phyloP scores from a whole-genome alignment of 2,329 filamentous ascomycete genomes.

The Monosporascus sp. region DNA sequence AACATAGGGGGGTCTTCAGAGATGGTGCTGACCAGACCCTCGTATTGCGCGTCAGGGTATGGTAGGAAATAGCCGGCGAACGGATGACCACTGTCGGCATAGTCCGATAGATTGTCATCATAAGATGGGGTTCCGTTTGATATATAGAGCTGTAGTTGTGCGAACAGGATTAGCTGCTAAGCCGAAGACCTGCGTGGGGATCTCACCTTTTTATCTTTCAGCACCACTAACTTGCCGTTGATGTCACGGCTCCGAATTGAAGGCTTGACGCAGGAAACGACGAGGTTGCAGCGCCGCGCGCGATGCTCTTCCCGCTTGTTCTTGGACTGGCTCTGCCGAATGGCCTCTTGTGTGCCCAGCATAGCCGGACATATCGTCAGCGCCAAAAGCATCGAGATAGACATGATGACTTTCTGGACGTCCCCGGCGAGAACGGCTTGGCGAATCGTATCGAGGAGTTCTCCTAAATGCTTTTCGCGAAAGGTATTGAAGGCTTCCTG shows the following conservation, averaged over 20 bases:
- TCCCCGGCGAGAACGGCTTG: neutral
- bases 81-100: constrained; percentile 37
- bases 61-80: constrained; percentile 54
- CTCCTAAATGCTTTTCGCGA: constrained; percentile 17
- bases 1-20: constrained; percentile 43
- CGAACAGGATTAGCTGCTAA: neutral
- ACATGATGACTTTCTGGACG: constrained; percentile 28
- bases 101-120: constrained; percentile 19
- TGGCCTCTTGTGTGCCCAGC: constrained; percentile 43
- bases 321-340: constrained; percentile 43
- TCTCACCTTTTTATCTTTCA: constrained; percentile 38
- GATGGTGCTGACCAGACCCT: constrained; percentile 44
- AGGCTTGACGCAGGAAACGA: constrained; percentile 39
- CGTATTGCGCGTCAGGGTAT: constrained; percentile 46
- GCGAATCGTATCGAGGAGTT: constrained; percentile 8
- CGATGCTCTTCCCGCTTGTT: constrained; percentile 45
- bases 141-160: constrained; percentile 35
- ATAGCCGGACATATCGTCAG: constrained; percentile 37
- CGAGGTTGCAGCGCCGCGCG: constrained; percentile 41
- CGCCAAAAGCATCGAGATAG: constrained; percentile 36
- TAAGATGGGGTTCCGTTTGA: constrained; percentile 31
- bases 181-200: neutral
- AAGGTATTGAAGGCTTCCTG: constrained; percentile 11
- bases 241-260: constrained; percentile 39
- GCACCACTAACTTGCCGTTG: constrained; percentile 37